Percentiles rank a stretch among this genome's conserved stretches.
Evolutionary conservation across 768 basidiomycete species (phyloP).

Genomic region (Suillus bovinus): DNA sequence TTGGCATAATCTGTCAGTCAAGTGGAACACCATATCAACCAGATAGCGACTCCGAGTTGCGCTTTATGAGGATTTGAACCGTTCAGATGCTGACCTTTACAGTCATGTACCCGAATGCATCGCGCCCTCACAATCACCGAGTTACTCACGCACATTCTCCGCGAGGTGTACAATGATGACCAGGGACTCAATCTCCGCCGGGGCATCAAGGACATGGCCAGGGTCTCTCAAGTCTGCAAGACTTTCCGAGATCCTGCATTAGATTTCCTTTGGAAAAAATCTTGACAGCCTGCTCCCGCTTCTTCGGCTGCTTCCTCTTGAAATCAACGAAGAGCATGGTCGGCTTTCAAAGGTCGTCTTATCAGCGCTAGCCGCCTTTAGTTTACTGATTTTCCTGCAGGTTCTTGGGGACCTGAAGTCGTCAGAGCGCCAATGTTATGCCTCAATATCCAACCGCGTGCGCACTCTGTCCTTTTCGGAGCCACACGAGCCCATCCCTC

Average conservation of each 20-base stretch:
- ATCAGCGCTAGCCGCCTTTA: background rate
- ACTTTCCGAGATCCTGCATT: conserved; percentile 2
- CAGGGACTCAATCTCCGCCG: background rate
- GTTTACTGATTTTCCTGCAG: background rate
- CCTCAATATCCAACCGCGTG: conserved; percentile 4
- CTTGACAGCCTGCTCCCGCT: conserved; percentile 1
- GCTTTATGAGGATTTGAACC: background rate
- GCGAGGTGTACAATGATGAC: background rate
- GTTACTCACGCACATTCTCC: conserved; percentile 3
- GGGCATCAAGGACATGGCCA: conserved; percentile 1
- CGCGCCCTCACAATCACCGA: conserved; percentile 4
- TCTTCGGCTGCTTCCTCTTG: background rate
- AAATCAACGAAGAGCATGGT: background rate
- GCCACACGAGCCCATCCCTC: background rate
- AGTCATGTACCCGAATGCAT: conserved; percentile 2
- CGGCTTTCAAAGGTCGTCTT: background rate
- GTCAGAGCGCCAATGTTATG: background rate
- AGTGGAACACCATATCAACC: background rate
- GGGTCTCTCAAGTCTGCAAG: background rate
- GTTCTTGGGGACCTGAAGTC: background rate
- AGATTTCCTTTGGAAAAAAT: conserved; percentile 3
- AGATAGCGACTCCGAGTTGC: background rate
- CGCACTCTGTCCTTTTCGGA: conserved; percentile 5
- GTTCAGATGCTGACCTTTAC: no score
- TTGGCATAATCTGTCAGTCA: background rate